Base-by-base conservation (phyloP, 2,329 filamentous ascomycete species). In the Microsporum canis region DNA sequence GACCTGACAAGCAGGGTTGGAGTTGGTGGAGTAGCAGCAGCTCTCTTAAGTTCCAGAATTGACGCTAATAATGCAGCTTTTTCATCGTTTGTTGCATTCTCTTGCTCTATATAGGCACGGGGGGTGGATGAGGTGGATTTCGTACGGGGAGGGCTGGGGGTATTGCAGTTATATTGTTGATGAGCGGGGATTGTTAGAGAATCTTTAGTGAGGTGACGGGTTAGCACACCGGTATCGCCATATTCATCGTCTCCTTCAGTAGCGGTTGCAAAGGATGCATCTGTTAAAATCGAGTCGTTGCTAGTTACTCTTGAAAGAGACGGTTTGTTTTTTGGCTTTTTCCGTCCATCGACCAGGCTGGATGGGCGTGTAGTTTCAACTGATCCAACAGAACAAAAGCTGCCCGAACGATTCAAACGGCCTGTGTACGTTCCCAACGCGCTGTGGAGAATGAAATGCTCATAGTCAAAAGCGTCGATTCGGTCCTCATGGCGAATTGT, bases 381-480 rank as follows among this genome's bases (percentile, higher is more conserved):
- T 0, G 81, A 84, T 23, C 75, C 78, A 47, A 71, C 72, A 0
- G 79, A 80, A 45, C 66, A 68, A 55, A 70, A 68, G 62, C 73
- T 76, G 14, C 64, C 47, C 5, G 70, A 60, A 63, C 62, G 69
- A 29, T 51, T 69, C 45, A 63, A 62, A 38, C 63, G 59, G 31
- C 68, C 69, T 6, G 74, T 71, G 62, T 74, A 78, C 60, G 75
- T 90, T 4, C 90, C 91, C 82, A 96, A 86, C 8, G 91, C 90
- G 66, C 89, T 95, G 72, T 96, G 91, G 12, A 96, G 80, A 72
- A 96, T 96, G 75, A 96, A 96, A 71, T 95, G 87, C 72, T 96
- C 89, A 65, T 97, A 97, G 72, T 97, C 92, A 69, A 97, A 97
- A 0, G 91, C 91, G 72, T 97, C 92, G 66, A 91, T 86, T 23